A percentile compares a stretch with the other conserved stretches of the same genome.
These are phyloP conservation scores for Umbellularia californica DNA, from an alignment of 164 flowering plant genomes.

Conservation along the genomic window DNA sequence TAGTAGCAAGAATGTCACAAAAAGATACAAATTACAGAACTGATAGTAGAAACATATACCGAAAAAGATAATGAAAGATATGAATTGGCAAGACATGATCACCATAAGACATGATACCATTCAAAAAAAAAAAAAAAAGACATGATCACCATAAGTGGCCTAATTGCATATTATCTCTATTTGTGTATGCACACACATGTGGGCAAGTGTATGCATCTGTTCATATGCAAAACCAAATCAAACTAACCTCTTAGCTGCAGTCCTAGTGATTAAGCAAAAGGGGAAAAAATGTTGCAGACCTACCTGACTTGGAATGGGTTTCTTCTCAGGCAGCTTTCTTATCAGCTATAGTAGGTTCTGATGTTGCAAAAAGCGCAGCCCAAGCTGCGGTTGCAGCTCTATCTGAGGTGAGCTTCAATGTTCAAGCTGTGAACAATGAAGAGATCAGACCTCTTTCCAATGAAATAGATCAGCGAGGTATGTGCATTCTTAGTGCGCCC, in stretches of 20 bases:
- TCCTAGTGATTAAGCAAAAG: background rate
- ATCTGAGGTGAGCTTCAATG: constrained; percentile 28
- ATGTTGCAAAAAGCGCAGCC: constrained; percentile 79
- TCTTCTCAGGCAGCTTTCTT: constrained; percentile 78
- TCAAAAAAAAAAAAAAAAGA: no score
- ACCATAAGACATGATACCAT: no score
- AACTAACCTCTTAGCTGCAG: background rate
- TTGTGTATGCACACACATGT: background rate
- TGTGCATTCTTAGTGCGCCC: background rate
- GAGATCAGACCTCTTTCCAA: constrained; percentile 13
- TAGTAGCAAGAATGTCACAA: no score
- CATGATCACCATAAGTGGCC: no score
- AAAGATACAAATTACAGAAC: no score
- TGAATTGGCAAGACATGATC: no score
- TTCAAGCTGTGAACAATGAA: constrained; percentile 16
- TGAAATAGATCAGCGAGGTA: constrained; percentile 39
- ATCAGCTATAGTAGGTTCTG: constrained; percentile 77
- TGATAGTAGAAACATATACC: no score
- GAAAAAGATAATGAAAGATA: no score
- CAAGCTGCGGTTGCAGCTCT: constrained; percentile 71
- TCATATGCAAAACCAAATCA: background rate
- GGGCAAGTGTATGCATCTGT: background rate
- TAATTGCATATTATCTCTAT: background rate
- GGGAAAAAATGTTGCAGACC: background rate
- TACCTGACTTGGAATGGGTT: background rate